A percentile compares a stretch with the other conserved stretches of the same genome.
Evolutionary conservation across 768 basidiomycete genomes (phyloP).

Genomic region (Lepiota venenata): DNA sequence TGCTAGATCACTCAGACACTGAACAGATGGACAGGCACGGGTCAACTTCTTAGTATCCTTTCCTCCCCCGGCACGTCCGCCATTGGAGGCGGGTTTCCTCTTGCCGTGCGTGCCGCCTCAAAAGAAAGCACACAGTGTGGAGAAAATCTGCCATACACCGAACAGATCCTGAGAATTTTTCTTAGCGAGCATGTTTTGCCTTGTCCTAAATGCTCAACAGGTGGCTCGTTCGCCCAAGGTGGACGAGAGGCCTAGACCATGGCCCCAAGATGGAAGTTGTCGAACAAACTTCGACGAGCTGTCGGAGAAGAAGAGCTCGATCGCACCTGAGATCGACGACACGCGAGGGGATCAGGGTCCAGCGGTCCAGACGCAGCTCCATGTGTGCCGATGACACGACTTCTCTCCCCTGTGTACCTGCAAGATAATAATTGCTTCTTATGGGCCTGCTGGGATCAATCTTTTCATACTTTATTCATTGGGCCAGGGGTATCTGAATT

Average conservation of each 20-base stretch:
- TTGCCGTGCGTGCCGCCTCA: too few relatives aligned
- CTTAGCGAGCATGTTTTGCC: neutral
- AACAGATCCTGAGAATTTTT: neutral
- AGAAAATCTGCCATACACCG: too few relatives aligned
- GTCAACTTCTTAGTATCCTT: too few relatives aligned
- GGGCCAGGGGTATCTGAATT: neutral
- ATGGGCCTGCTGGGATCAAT: neutral
- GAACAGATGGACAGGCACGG: too few relatives aligned
- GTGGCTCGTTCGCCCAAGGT: neutral
- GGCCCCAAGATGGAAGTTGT: neutral
- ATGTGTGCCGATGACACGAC: conserved; percentile 6
- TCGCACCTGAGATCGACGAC: conserved; percentile 1
- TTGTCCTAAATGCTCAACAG: neutral
- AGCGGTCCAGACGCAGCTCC: neutral
- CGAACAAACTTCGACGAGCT: neutral
- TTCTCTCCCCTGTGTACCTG: conserved; percentile 12
- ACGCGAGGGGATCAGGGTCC: conserved; percentile 12
- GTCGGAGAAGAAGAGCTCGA: neutral
- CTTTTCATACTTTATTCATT: neutral
- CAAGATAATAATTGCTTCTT: conserved; percentile 5
- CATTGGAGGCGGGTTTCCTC: too few relatives aligned
- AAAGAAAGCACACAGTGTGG: too few relatives aligned
- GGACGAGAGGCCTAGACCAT: neutral
- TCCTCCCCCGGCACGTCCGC: too few relatives aligned
- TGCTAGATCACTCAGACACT: too few relatives aligned